A percentile compares a stretch with the other conserved stretches of the same genome.
Conservation (phyloP, 2,329 filamentous ascomycete species). For the Botryosphaeria dothidea region DNA sequence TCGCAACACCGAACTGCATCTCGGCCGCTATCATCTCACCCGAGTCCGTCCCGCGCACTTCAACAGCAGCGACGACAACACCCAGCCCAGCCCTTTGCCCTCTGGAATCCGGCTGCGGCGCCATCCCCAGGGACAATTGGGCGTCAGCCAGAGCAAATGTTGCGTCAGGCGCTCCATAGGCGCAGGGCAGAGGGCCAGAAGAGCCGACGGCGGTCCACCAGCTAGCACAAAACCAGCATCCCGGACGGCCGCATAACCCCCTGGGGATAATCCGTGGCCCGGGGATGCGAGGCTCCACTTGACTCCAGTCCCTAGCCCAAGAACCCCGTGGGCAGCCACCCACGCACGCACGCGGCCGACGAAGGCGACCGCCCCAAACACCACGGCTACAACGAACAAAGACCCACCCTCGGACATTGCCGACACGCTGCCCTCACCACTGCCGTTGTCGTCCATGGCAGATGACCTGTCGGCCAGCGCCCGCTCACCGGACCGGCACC, state of each 20-base stretch:
- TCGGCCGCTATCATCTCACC: not conserved
- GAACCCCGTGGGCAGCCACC: slow-evolving; percentile 1
- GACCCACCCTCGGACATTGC: slow-evolving; percentile 11
- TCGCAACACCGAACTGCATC: no score
- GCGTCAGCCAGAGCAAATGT: not conserved
- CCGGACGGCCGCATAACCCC: slow-evolving; percentile 11
- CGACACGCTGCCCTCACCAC: not conserved
- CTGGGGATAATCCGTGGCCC: not conserved
- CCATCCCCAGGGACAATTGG: not conserved
- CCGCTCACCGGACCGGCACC: not conserved
- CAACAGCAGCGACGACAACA: not conserved
- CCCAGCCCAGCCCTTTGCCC: not conserved
- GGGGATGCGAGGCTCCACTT: not conserved
- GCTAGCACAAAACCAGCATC: slow-evolving; percentile 14
- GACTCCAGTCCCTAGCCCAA: not conserved
- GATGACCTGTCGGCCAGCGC: not conserved
- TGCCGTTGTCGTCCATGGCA: not conserved
- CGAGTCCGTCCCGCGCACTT: not conserved
- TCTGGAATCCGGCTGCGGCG: not conserved
- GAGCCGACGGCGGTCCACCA: not conserved
- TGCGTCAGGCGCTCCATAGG: not conserved
- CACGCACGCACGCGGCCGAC: not conserved
- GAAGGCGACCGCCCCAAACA: not conserved
- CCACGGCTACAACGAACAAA: not conserved
- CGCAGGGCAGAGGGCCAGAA: not conserved